Percentiles rank a stretch among this genome's conserved stretches.
Conservation (phyloP, 345 rosid species). For the Citrus trifoliata region DNA sequence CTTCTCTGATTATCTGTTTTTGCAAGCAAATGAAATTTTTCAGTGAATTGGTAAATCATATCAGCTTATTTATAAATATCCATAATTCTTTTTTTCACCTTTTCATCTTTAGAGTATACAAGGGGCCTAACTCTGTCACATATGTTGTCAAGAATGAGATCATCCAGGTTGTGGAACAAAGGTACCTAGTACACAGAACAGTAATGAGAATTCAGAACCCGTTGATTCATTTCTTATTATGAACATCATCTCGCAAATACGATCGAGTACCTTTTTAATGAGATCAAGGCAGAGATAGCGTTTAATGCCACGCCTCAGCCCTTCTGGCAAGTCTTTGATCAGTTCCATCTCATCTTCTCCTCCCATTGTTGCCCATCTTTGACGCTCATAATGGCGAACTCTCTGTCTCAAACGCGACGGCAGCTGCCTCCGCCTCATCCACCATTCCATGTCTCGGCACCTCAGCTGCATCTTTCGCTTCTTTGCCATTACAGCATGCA, state of each 20-base stretch:
- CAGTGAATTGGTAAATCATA: neutral
- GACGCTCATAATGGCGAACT: conserved; percentile 73
- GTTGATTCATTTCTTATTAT: neutral
- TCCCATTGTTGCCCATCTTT: conserved; percentile 72
- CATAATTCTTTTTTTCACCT: conserved; percentile 33
- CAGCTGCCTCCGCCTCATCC: conserved; percentile 91
- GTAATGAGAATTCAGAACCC: neutral
- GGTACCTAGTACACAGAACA: conserved; percentile 50
- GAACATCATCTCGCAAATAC: neutral
- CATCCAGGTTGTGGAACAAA: conserved; percentile 69
- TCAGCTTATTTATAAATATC: no score
- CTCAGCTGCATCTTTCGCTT: conserved; percentile 81
- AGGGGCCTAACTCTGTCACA: conserved; percentile 81
- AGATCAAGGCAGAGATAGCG: conserved; percentile 84
- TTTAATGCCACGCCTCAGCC: conserved; percentile 83
- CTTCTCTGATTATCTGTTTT: conserved; percentile 82
- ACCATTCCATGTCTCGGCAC: conserved; percentile 82
- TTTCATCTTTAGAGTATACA: conserved; percentile 79
- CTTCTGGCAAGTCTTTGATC: conserved; percentile 77
- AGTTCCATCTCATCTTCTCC: conserved; percentile 76
- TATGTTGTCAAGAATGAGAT: conserved; percentile 86
- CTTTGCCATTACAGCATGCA: conserved; percentile 73
- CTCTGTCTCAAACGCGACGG: conserved; percentile 72
- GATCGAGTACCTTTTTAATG: conserved; percentile 55
- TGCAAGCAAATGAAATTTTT: neutral